Evolutionary conservation across 768 basidiomycete species (phyloP), one percentile per base, ranked within the genome.

Genomic region (Suillus subaureus): DNA sequence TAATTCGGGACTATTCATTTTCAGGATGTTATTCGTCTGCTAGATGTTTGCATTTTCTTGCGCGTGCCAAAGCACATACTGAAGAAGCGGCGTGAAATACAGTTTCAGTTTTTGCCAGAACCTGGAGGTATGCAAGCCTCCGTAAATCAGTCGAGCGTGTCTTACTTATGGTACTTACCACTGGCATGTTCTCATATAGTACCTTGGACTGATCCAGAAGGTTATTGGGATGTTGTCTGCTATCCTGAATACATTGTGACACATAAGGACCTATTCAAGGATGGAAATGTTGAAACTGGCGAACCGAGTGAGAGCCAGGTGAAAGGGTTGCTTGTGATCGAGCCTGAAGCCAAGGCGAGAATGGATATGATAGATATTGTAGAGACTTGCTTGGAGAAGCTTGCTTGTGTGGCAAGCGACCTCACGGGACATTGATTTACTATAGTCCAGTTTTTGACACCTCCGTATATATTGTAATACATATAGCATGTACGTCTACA

Each of bases 191-290:
- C n/a, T 49, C 47, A 26, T 26, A 49, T 15, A 49, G 47, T 85
- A 23, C 78, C 93, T 26, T 97, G 95, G 94, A 84, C 84, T 57
- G 96, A 96, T 76, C 96, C 94, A 28, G 93, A 94, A 18, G 68
- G 82, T 47, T 97, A 97, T 79, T 97, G 93, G 88, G 93, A 96
- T 67, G 81, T 92, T 64, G 93, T 99, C 66, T 95, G 96, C 63
- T 99, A 92, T 80, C 97, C 97, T 0, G 96, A 93, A 3, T 99
- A 97, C 74, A 74, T 94, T 51, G 85, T 89, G 51, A 95, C 95
- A 7, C 92, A 97, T 76, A 70, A 75, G 61, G 82, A 84, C 21
- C 79, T 96, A 35, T 94, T 98, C 74, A 81, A 83, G 69, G 79
- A 82, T 62, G 90, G 85, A 40, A 89, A 97, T 70, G 85, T 96